Evolutionary conservation across 2,329 filamentous ascomycete genomes (phyloP), one percentile per base, ranked within the genome.

Genomic region (Phialophora tarda): DNA sequence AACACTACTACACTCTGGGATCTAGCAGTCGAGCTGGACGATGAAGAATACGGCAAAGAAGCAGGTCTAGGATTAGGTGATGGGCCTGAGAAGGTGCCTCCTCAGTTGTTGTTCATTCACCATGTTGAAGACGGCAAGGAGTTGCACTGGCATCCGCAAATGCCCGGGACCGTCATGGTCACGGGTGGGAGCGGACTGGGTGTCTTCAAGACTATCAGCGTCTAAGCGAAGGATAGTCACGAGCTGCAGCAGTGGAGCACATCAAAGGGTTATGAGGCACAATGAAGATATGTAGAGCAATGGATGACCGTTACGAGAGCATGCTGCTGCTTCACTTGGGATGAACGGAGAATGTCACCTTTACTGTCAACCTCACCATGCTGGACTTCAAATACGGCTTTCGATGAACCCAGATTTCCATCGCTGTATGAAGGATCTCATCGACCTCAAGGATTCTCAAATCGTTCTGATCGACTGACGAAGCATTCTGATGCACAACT

Each of bases 1-100:
- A 94, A 93, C 80, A 98, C 94, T 0, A 87, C 98, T 34, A 97
- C 95, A 1, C 82, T 98, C 34, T 98, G 95, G 95, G 95, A 99
- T 86, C 79, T 99, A 76, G 93, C 93, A 0, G 95, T 98, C 64
- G 95, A 99, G 83, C 78, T 98, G 68, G 95, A 99, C 74, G 95
- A 98, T 76, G 95, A 99, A 79, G 95, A 98, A 84, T 74, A 74
- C 53, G 96, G 90, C 80, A 91, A 89, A 77, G 92, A 96, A 3
- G 88, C 91, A 75, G 94, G 97, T 69, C 51, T 73, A 34, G 71
- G 69, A 23, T 53, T 74, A 14, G 70, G 71, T 28, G 72, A 73
- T 50, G 72, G 72, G 3, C 65, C 64, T 17, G 72, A 74, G 56
- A 73, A 70, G 61, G 92, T 98, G 69, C 95, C 95, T 65, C 92